These are phyloP conservation scores for Leucaena leucocephala DNA, from an alignment of 306 rosid genomes.

Conservation along the genomic window DNA sequence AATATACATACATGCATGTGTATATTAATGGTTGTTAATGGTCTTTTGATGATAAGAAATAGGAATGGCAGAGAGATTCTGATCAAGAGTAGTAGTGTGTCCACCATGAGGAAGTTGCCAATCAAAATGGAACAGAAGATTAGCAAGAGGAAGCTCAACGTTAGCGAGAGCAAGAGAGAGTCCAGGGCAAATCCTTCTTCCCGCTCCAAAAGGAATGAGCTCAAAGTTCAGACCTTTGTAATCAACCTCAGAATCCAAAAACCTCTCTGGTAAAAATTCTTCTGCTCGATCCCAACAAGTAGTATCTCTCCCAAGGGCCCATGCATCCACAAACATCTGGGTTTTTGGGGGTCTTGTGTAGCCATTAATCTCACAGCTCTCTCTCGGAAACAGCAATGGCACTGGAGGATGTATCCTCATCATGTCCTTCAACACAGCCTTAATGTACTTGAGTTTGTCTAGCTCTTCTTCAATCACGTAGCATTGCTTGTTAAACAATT, in stretches of 20 bases:
- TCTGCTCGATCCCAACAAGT: constrained; percentile 28
- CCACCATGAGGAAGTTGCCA: constrained; percentile 13
- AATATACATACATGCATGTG: too few species aligned
- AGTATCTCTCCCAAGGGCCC: constrained; percentile 17
- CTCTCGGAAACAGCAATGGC: constrained; percentile 33
- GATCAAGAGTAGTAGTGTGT: background rate
- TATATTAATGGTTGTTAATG: too few species aligned
- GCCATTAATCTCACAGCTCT: constrained; percentile 18
- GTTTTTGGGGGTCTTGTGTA: background rate
- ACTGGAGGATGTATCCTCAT: constrained; percentile 31
- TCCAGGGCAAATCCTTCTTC: constrained; percentile 24
- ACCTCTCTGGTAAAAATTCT: constrained; percentile 21
- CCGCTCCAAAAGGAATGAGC: constrained; percentile 7
- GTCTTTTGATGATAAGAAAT: background rate
- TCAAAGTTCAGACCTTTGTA: background rate
- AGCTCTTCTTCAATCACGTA: background rate
- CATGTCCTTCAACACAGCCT: constrained; percentile 29
- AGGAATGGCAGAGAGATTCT: background rate
- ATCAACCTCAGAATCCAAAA: background rate
- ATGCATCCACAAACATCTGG: background rate
- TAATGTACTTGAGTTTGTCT: constrained; percentile 1
- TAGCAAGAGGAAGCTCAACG: constrained; percentile 29
- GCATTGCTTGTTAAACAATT: background rate
- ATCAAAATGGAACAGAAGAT: constrained; percentile 22
- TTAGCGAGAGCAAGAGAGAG: background rate